Evolutionary conservation across 306 rosid species (phyloP).

Genomic region (Sechiopsis laciniata): DNA sequence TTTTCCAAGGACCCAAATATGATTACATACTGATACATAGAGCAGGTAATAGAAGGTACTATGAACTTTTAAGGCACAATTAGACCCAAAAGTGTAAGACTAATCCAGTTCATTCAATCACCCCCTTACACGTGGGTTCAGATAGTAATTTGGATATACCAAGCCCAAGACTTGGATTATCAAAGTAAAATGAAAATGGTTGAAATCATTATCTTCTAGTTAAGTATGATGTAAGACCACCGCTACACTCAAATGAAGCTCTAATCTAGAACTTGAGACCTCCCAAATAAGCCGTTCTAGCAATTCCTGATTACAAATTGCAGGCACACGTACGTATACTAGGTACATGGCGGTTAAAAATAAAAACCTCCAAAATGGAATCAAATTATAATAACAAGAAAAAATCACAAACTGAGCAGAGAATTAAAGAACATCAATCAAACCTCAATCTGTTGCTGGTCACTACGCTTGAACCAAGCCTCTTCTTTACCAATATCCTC

Average conservation of each 20-base stretch:
- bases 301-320: slow-evolving; percentile 3
- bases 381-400: neutral
- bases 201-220: slow-evolving; percentile 10
- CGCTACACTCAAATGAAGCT: slow-evolving; percentile 15
- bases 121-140: neutral
- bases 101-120: neutral
- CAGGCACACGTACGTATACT: neutral
- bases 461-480: slow-evolving; percentile 72
- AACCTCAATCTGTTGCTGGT: slow-evolving; percentile 49
- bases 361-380: neutral
- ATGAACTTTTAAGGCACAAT: neutral
- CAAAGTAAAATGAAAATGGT: neutral
- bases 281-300: neutral
- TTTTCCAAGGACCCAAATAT: neutral
- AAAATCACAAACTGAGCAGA: neutral
- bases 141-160: neutral
- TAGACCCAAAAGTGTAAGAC: neutral
- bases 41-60: neutral
- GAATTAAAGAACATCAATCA: slow-evolving; percentile 24
- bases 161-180: neutral
- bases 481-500: slow-evolving; percentile 97
- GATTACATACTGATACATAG: neutral
- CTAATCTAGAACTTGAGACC: neutral
- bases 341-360: neutral
- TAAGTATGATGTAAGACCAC: neutral